phyloP scores from a whole-genome alignment of 345 rosid genomes.

The Fremontodendron californicum region DNA sequence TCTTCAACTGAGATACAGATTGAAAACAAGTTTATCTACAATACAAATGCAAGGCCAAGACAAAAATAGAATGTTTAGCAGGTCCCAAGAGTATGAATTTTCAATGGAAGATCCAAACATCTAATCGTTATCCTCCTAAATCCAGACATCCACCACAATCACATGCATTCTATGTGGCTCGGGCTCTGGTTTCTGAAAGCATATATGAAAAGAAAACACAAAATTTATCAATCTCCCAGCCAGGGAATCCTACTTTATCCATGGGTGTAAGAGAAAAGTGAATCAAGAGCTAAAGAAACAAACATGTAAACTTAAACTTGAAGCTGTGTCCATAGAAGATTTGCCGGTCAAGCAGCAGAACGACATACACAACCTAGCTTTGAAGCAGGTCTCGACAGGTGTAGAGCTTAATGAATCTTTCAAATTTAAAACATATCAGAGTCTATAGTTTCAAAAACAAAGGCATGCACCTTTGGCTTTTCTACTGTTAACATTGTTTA shows the following conservation, averaged over 20 bases:
- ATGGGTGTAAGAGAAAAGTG: not conserved
- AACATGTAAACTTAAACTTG: not conserved
- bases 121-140: not conserved
- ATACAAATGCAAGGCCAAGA: not conserved
- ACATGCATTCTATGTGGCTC: not conserved
- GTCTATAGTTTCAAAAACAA: not conserved
- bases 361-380: not conserved
- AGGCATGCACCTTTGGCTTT: not conserved
- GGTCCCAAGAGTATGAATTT: not conserved
- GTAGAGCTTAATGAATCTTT: not conserved
- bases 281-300: not conserved
- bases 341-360: not conserved
- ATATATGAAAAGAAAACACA: not conserved
- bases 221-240: not conserved
- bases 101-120: not conserved
- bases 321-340: not conserved
- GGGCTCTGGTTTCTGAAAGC: not conserved
- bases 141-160: not conserved
- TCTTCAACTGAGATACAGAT: slow-evolving; percentile 54
- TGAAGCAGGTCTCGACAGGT: not conserved
- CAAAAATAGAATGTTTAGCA: too few relatives aligned
- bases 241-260: not conserved
- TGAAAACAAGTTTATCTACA: not conserved
- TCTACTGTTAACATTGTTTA: not conserved
- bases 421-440: not conserved